Conservation (phyloP, 192 early-diverging fungal species). For the Gonapodya sp. region DNA sequence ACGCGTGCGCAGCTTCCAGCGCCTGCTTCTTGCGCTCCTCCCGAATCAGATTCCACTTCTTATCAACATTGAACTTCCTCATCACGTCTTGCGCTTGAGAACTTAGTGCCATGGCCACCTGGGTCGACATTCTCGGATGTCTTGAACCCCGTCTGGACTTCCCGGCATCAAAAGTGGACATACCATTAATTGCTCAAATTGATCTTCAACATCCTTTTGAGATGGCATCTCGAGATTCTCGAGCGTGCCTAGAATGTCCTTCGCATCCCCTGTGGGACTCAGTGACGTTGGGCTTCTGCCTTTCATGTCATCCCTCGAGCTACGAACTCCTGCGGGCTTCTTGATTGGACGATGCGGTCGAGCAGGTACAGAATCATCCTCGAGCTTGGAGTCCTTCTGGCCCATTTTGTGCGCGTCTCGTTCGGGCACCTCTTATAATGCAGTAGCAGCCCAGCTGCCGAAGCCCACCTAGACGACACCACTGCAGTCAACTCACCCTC, state of each 20-base stretch:
- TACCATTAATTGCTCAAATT: neutral
- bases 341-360: neutral
- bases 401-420: neutral
- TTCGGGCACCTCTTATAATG: too few relatives aligned
- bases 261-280: neutral
- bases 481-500: too few relatives aligned
- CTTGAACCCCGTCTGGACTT: too few relatives aligned
- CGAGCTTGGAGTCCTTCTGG: neutral
- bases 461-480: too few relatives aligned
- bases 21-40: neutral
- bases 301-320: too few relatives aligned
- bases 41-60: constrained; percentile 1
- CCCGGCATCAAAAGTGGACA: neutral
- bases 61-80: neutral
- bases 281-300: neutral
- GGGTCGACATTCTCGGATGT: too few relatives aligned
- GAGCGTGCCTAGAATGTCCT: neutral
- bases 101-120: neutral
- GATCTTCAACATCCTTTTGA: neutral
- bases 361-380: neutral
- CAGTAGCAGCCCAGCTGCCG: too few relatives aligned
- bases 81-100: neutral
- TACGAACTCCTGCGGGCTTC: neutral
- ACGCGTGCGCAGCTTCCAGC: neutral
- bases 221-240: neutral